Conservation (phyloP, 2,329 filamentous ascomycete genomes). For the Amauroascus verrucosus region DNA sequence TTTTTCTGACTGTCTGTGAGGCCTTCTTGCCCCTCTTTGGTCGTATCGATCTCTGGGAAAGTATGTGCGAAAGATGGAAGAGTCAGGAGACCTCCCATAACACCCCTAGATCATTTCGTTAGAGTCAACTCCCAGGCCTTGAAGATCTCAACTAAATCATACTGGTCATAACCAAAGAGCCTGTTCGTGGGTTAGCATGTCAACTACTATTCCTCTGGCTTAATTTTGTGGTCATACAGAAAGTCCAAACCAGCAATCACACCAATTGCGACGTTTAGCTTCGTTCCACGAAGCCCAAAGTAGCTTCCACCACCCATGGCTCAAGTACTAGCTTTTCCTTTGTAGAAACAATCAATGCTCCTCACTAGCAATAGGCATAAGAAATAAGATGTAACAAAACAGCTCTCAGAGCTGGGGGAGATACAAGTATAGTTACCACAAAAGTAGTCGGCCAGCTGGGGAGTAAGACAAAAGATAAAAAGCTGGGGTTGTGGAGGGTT, state of each 20-base stretch:
- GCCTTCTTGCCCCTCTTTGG: constrained; percentile 25
- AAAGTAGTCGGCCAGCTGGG: not conserved
- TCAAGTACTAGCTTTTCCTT: not conserved
- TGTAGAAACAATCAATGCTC: not conserved
- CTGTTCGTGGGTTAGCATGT: constrained; percentile 19
- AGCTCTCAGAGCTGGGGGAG: not conserved
- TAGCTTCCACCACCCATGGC: constrained; percentile 34
- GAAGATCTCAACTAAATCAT: constrained; percentile 1
- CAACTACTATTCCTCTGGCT: not conserved
- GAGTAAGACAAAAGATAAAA: constrained; percentile 6
- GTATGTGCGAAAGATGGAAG: constrained; percentile 49
- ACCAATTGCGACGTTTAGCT: constrained; percentile 59
- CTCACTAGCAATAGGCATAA: not conserved
- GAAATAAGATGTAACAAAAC: constrained; percentile 10
- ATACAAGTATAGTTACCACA: not conserved
- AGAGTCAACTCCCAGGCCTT: not conserved
- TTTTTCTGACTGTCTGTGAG: constrained; percentile 28
- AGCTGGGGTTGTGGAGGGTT: constrained; percentile 6
- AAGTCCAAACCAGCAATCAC: constrained; percentile 65
- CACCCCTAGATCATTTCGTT: constrained; percentile 37
- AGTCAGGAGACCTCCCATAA: constrained; percentile 66
- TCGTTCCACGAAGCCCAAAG: constrained; percentile 55
- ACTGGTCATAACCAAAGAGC: constrained; percentile 56
- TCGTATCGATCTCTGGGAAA: constrained; percentile 47
- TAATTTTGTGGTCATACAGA: constrained; percentile 33